These are phyloP conservation scores for Trichoderma sp. DNA, from an alignment of 2,329 filamentous ascomycete species.

Conservation along the genomic window DNA sequence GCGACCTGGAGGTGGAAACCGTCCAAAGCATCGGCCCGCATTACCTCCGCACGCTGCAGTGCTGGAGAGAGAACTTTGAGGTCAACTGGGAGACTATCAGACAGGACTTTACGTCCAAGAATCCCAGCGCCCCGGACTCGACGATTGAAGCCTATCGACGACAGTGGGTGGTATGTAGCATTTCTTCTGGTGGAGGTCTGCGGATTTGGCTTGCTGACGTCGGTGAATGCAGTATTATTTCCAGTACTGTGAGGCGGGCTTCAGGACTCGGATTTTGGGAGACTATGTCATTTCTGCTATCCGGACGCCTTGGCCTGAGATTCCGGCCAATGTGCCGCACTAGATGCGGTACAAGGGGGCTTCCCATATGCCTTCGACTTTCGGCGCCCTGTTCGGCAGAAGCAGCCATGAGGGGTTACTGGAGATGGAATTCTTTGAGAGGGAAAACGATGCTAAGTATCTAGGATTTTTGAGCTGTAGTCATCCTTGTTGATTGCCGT, in stretches of 20 bases:
- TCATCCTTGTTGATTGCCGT: no score
- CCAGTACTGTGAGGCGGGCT: slow-evolving; percentile 23
- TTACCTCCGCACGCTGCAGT: slow-evolving; percentile 67
- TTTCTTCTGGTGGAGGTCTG: no score
- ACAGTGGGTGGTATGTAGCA: slow-evolving; percentile 64
- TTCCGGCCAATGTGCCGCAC: slow-evolving; percentile 15
- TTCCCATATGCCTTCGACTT: background rate
- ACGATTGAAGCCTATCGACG: slow-evolving; percentile 67
- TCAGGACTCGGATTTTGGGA: slow-evolving; percentile 9
- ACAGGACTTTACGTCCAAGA: slow-evolving; percentile 60
- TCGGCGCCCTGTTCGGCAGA: background rate
- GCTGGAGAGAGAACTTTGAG: slow-evolving; percentile 69
- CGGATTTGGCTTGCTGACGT: background rate
- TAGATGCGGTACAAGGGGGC: background rate
- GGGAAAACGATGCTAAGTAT: background rate
- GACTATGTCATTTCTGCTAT: slow-evolving; percentile 22
- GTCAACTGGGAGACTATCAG: slow-evolving; percentile 22
- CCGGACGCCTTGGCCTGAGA: slow-evolving; percentile 23
- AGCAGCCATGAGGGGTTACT: background rate
- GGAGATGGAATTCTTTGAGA: background rate
- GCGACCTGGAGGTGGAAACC: slow-evolving; percentile 64
- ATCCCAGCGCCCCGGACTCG: slow-evolving; percentile 59
- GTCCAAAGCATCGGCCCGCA: slow-evolving; percentile 74
- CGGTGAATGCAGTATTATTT: slow-evolving; percentile 15
- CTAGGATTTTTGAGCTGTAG: no score